These are phyloP conservation scores for Triticum timopheevii DNA, from an alignment of 176 grass and related monocot genomes.

Conservation along the genomic window DNA sequence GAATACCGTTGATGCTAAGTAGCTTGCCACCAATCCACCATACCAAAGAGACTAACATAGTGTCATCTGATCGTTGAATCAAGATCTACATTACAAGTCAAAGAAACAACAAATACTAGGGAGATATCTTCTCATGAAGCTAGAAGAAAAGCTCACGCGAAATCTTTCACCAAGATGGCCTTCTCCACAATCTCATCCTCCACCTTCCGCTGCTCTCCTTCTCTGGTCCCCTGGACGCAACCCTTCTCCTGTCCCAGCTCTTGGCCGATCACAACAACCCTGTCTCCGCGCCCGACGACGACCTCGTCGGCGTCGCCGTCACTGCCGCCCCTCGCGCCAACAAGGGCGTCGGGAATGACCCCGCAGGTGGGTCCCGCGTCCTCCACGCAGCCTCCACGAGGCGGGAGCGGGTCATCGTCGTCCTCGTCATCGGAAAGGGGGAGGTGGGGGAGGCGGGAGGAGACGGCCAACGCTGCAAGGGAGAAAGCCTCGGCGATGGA, in stretches of 20 bases:
- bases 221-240: conserved; percentile 22
- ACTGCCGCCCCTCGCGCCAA: not conserved
- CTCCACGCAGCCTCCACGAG: conserved; percentile 13
- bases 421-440: conserved; percentile 24
- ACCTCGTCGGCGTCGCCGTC: conserved; percentile 13
- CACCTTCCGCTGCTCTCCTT: not conserved
- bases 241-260: conserved; percentile 9
- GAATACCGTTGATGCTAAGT: not conserved
- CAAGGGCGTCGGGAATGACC: conserved; percentile 19
- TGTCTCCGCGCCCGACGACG: conserved; percentile 17
- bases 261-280: conserved; percentile 29
- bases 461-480: conserved; percentile 48
- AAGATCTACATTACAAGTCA: not conserved
- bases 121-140: not conserved
- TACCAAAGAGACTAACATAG: too few species aligned
- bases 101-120: not conserved
- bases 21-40: too few species aligned
- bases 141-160: conserved; percentile 18
- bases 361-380: not conserved
- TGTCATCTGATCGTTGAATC: not conserved
- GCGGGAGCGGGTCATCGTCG: not conserved
- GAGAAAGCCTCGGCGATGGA: conserved; percentile 85
- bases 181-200: not conserved
- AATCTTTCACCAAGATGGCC: conserved; percentile 26
- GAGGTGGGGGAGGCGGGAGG: conserved; percentile 30